Conservation (phyloP, 2,329 filamentous ascomycete genomes). For the Lachnellula suecica region DNA sequence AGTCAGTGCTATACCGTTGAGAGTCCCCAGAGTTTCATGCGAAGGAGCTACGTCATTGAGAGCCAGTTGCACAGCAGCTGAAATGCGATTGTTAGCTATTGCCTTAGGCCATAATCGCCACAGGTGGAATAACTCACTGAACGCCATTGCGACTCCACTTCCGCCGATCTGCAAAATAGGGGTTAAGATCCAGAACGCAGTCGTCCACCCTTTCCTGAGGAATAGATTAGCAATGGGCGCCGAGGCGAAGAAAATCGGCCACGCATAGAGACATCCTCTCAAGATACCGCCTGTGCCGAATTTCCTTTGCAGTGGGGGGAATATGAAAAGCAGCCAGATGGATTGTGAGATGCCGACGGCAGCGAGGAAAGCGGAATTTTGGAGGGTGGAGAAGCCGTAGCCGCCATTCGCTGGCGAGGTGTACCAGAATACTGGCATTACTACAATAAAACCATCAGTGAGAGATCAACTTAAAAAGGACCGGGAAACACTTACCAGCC, state of each 20-base stretch:
- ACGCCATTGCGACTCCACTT: conserved; percentile 41
- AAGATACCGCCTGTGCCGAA: conserved; percentile 68
- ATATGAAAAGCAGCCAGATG: conserved; percentile 68
- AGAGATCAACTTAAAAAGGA: background rate
- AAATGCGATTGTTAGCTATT: conserved; percentile 49
- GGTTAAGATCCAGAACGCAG: conserved; percentile 31
- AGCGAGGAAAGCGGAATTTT: conserved; percentile 67
- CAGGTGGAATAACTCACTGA: conserved; percentile 51
- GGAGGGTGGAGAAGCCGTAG: conserved; percentile 57
- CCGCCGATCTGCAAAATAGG: conserved; percentile 57
- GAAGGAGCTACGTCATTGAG: conserved; percentile 73
- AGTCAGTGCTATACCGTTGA: conserved; percentile 70
- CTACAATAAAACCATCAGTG: conserved; percentile 18
- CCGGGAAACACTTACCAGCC: conserved; percentile 38
- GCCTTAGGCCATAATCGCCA: background rate
- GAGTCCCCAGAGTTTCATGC: conserved; percentile 61
- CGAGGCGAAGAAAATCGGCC: conserved; percentile 62
- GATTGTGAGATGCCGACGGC: conserved; percentile 66
- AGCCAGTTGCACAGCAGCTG: conserved; percentile 70
- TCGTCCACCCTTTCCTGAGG: conserved; percentile 43
- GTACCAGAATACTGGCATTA: conserved; percentile 68
- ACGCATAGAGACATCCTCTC: conserved; percentile 53
- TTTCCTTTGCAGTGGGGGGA: conserved; percentile 65
- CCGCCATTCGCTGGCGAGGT: conserved; percentile 64
- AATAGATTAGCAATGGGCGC: conserved; percentile 57